Evolutionary conservation across 768 basidiomycete species (phyloP).

Genomic region (Wakefieldia striispora): DNA sequence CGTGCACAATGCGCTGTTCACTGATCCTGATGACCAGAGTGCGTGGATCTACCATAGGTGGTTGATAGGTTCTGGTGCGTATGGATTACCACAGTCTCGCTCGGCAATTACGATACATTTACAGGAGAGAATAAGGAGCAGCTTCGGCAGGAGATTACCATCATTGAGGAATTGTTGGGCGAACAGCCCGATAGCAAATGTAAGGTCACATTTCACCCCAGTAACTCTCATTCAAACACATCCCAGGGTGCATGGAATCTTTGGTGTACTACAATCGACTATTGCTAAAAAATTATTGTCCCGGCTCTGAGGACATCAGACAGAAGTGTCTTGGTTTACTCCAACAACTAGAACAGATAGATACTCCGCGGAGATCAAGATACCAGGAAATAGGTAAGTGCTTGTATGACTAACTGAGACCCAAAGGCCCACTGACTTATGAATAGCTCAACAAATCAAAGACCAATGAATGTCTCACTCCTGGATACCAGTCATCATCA

Average conservation of each 20-base stretch:
- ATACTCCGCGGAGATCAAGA: slow-evolving; percentile 61
- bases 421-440: too few species aligned
- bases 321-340: slow-evolving; percentile 53
- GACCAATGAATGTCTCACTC: too few species aligned
- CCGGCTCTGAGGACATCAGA: slow-evolving; percentile 37
- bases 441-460: too few species aligned
- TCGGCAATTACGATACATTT: neutral
- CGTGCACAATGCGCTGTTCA: slow-evolving; percentile 91
- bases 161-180: slow-evolving; percentile 80
- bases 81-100: neutral
- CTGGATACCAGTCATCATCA: too few species aligned
- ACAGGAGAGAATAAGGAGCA: slow-evolving; percentile 57
- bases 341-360: slow-evolving; percentile 55
- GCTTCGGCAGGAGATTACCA: slow-evolving; percentile 70
- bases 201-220: slow-evolving; percentile 34
- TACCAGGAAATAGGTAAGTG: slow-evolving; percentile 65
- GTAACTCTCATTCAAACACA: neutral
- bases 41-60: slow-evolving; percentile 99
- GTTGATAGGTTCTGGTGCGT: slow-evolving; percentile 78
- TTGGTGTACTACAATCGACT: slow-evolving; percentile 79
- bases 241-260: slow-evolving; percentile 90
- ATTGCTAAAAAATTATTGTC: slow-evolving; percentile 49
- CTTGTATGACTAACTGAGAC: neutral
- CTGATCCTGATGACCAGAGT: slow-evolving; percentile 94
- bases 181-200: slow-evolving; percentile 95